Percentiles rank a stretch among this genome's conserved stretches.
These are phyloP conservation scores for Chamaenerion angustifolium DNA, from an alignment of 345 rosid genomes.

Conservation along the genomic window DNA sequence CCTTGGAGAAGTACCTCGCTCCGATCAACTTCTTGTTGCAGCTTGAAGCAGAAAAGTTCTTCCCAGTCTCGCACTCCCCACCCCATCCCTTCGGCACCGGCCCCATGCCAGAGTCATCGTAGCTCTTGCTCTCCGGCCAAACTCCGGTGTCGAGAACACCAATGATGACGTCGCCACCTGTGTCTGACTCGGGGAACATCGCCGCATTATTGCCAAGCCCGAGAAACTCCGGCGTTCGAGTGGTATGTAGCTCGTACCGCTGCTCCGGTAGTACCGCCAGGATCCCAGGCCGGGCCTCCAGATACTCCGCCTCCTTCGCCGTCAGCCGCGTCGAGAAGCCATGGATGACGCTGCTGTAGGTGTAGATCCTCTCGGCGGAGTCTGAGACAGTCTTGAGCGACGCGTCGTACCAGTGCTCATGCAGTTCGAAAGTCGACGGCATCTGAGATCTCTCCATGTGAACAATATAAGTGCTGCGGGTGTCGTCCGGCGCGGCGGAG, in stretches of 20 bases:
- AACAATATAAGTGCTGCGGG: slow-evolving; percentile 58
- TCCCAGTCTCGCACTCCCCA: slow-evolving; percentile 47
- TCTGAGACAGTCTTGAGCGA: slow-evolving; percentile 51
- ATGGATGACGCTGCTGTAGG: slow-evolving; percentile 38
- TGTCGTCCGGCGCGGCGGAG: slow-evolving; percentile 7
- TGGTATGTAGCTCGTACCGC: slow-evolving; percentile 43
- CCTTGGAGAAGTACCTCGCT: slow-evolving; percentile 36
- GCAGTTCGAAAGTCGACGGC: slow-evolving; percentile 49
- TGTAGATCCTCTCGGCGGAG: slow-evolving; percentile 42
- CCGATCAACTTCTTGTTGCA: slow-evolving; percentile 59
- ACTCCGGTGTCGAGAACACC: slow-evolving; percentile 51
- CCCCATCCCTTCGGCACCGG: slow-evolving; percentile 40
- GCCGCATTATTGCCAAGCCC: slow-evolving; percentile 27
- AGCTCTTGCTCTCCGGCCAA: slow-evolving; percentile 53
- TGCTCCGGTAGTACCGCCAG: slow-evolving; percentile 35
- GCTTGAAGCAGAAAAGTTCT: slow-evolving; percentile 25
- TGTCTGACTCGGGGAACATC: slow-evolving; percentile 17
- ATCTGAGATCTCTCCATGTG: slow-evolving; percentile 73
- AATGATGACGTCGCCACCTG: slow-evolving; percentile 25
- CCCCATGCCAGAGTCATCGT: slow-evolving; percentile 31
- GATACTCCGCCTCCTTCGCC: slow-evolving; percentile 25
- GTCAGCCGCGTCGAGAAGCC: slow-evolving; percentile 47
- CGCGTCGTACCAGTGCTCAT: slow-evolving; percentile 67
- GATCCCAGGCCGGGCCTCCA: slow-evolving; percentile 29
- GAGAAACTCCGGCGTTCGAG: slow-evolving; percentile 50